These are phyloP conservation scores for Solanum okadae DNA, from an alignment of 257 asterid species.

Conservation along the genomic window DNA sequence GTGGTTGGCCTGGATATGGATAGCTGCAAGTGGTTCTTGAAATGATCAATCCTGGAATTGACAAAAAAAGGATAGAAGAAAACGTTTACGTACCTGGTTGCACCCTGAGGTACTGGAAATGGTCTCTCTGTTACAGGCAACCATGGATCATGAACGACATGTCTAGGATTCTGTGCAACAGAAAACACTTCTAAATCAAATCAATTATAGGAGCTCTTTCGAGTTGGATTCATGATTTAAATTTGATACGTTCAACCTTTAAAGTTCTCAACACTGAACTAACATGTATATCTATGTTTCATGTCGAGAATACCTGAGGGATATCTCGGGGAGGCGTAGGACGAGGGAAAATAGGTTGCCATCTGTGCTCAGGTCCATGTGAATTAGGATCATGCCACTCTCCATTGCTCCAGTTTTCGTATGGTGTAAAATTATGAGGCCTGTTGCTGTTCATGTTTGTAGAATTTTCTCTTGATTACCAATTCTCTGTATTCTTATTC, in stretches of 20 bases:
- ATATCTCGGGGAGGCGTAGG: background rate
- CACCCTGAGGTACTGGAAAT: conserved; percentile 13
- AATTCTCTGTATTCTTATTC: background rate
- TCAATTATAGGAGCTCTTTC: background rate
- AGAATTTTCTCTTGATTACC: background rate
- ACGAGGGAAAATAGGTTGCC: background rate
- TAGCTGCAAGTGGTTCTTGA: background rate
- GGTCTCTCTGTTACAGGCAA: conserved; percentile 23
- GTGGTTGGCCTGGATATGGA: conserved; percentile 34
- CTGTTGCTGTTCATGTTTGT: background rate
- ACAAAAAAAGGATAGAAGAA: background rate
- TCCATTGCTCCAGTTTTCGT: background rate
- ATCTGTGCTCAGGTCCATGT: background rate
- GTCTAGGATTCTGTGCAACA: conserved; percentile 28
- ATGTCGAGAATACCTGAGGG: background rate
- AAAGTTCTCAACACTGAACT: background rate
- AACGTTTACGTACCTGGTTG: conserved; percentile 20
- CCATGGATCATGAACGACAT: conserved; percentile 28
- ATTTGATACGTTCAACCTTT: background rate
- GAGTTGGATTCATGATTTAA: background rate
- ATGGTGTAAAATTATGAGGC: background rate
- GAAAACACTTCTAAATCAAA: background rate
- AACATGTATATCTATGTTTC: background rate
- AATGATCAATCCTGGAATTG: background rate
- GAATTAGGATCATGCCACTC: background rate